A percentile compares a stretch with the other conserved stretches of the same genome.
phyloP scores from a whole-genome alignment of 352 stramenopile species.

The Phytophthora foliorum region DNA sequence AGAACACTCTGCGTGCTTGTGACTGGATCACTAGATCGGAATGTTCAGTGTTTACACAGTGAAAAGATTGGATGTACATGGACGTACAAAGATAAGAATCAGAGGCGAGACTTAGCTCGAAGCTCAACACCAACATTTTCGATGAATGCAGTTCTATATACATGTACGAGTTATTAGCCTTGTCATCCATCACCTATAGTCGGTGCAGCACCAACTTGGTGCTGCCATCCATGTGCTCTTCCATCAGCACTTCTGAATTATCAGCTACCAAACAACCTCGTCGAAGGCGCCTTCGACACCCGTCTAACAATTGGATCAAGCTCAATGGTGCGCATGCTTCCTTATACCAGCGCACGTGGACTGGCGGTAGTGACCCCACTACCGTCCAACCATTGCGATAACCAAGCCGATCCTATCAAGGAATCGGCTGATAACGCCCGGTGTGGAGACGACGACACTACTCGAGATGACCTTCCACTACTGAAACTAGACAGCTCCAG shows the following conservation, averaged over 20 bases:
- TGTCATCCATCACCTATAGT: conserved; percentile 1
- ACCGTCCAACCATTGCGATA: conserved; percentile 12
- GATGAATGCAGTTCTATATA: not conserved
- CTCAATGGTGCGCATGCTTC: conserved; percentile 24
- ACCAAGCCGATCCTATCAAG: conserved; percentile 4
- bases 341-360: conserved; percentile 24
- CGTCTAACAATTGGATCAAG: conserved; percentile 15
- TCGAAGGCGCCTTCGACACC: conserved; percentile 23
- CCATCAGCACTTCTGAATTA: conserved; percentile 15
- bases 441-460: conserved; percentile 2
- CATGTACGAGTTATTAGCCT: not conserved
- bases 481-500: conserved; percentile 7
- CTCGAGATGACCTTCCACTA: conserved; percentile 24
- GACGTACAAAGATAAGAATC: conserved; percentile 20
- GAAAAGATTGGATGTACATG: conserved; percentile 12
- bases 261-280: conserved; percentile 5
- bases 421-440: not conserved
- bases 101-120: not conserved
- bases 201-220: too few species aligned
- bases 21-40: too few species aligned
- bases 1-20: not conserved
- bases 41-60: conserved; percentile 1
- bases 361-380: conserved; percentile 17
- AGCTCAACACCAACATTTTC: not conserved
- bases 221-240: not conserved